phyloP scores from a whole-genome alignment of 257 asterid species.

The Solanum virginianum region DNA sequence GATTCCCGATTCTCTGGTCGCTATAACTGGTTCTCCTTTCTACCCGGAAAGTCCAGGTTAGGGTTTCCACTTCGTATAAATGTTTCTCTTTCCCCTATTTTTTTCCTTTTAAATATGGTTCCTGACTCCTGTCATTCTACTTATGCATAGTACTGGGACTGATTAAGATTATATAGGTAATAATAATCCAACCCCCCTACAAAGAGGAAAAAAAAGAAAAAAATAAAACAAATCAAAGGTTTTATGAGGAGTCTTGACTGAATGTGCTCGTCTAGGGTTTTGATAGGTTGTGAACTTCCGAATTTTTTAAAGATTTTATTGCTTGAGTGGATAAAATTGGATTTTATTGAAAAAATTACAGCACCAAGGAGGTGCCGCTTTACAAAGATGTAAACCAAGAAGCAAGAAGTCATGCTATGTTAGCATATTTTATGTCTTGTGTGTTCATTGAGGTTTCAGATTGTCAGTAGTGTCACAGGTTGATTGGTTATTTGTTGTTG shows the following conservation, averaged over 20 bases:
- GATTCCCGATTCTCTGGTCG: slow-evolving; percentile 83
- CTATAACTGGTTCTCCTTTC: slow-evolving; percentile 61
- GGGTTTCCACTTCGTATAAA: slow-evolving; percentile 5
- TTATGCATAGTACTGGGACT: neutral
- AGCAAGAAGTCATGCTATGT: neutral
- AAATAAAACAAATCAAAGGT: neutral
- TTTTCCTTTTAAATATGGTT: neutral
- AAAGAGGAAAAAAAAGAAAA: neutral
- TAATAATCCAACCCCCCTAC: neutral
- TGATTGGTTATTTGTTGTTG: neutral
- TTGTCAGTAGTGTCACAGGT: neutral
- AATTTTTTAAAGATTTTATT: neutral
- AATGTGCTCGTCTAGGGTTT: neutral
- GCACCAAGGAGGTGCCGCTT: neutral
- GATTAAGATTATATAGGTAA: neutral
- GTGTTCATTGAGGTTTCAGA: neutral
- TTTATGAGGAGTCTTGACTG: neutral
- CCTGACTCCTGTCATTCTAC: neutral
- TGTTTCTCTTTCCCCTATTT: no score
- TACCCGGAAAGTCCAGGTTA: slow-evolving; percentile 78
- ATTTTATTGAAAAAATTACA: neutral
- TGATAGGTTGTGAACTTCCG: neutral
- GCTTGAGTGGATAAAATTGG: neutral
- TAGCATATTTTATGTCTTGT: neutral
- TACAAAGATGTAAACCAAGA: neutral